Conservation (phyloP, 75 land plant species). For the Chamaecyparis obtusa region DNA sequence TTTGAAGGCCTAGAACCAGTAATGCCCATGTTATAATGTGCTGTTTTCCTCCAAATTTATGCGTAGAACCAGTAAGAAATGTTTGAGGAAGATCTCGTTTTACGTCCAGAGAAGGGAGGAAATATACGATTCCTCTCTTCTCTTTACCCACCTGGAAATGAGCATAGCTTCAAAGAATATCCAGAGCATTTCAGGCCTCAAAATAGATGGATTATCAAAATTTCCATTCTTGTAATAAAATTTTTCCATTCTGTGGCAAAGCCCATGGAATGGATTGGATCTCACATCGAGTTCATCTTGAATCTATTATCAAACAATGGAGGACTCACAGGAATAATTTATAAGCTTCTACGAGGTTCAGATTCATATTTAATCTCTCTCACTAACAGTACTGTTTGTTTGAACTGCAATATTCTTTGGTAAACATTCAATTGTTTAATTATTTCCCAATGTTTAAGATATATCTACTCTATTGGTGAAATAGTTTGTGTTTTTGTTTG, state of each 20-base stretch:
- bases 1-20: background rate
- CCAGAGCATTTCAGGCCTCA: conserved; percentile 3
- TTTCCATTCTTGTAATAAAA: conserved; percentile 37
- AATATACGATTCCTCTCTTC: background rate
- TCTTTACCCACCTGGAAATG: background rate
- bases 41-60: background rate
- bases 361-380: background rate
- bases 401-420: too few species aligned
- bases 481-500: background rate
- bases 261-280: conserved; percentile 1
- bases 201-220: conserved; percentile 44
- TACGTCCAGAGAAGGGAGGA: conserved; percentile 5
- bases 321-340: conserved; percentile 26
- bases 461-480: background rate
- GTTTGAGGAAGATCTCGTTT: conserved; percentile 2
- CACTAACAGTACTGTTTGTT: too few species aligned
- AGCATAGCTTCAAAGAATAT: background rate
- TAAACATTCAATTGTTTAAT: too few species aligned
- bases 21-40: background rate
- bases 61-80: too few species aligned
- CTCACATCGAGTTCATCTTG: conserved; percentile 29
- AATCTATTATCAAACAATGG: conserved; percentile 28
- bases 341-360: conserved; percentile 35
- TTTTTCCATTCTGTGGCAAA: conserved; percentile 31
- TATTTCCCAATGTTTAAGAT: background rate